These are phyloP conservation scores for Pisolithus tinctorius DNA, from an alignment of 768 basidiomycete species.

Conservation along the genomic window DNA sequence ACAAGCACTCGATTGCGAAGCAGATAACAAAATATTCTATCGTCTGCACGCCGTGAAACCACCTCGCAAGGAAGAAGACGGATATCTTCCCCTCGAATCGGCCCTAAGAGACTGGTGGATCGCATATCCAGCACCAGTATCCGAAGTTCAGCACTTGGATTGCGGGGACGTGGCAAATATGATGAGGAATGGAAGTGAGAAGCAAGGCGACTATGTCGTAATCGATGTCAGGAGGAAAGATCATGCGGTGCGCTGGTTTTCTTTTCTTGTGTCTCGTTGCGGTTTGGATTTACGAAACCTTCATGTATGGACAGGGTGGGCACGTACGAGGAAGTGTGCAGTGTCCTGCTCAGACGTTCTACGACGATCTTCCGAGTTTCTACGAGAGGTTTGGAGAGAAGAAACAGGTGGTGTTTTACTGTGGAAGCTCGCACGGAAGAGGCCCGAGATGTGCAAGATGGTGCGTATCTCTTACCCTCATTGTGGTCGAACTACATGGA, in stretches of 20 bases:
- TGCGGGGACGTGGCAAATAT: slow-evolving; percentile 34
- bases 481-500: too few relatives aligned
- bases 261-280: not conserved
- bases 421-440: slow-evolving; percentile 43
- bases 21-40: slow-evolving; percentile 33
- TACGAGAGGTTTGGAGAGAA: slow-evolving; percentile 35
- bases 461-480: slow-evolving; percentile 23
- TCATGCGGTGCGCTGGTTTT: slow-evolving; percentile 29
- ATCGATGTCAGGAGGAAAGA: slow-evolving; percentile 48
- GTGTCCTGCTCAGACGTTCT: slow-evolving; percentile 44
- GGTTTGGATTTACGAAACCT: not conserved
- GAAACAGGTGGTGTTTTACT: slow-evolving; percentile 47
- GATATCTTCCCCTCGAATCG: not conserved
- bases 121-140: slow-evolving; percentile 38
- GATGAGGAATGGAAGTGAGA: slow-evolving; percentile 8
- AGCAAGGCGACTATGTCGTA: slow-evolving; percentile 29
- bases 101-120: slow-evolving; percentile 46
- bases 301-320: slow-evolving; percentile 35
- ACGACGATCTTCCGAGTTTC: slow-evolving; percentile 36
- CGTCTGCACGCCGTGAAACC: slow-evolving; percentile 34
- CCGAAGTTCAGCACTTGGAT: slow-evolving; percentile 26
- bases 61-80: slow-evolving; percentile 22
- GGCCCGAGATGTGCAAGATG: slow-evolving; percentile 51
- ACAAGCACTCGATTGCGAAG: slow-evolving; percentile 18
- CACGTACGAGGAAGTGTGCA: slow-evolving; percentile 48